Conservation (phyloP, 1,139 yeast species). For the Debaryomyces sp. region DNA sequence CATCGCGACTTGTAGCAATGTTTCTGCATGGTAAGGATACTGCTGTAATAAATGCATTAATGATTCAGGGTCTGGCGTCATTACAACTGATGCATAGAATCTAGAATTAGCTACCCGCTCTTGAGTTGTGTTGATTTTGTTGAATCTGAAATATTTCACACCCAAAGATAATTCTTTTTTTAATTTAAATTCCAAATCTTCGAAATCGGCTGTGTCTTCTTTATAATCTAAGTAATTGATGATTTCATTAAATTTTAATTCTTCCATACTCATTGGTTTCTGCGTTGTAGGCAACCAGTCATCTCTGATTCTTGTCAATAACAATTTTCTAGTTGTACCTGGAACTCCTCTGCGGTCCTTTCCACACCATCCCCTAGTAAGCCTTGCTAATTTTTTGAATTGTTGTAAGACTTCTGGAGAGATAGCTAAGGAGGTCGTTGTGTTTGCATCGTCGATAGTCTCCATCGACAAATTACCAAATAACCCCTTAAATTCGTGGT, state of each 20-base stretch:
- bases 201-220: conserved; percentile 33
- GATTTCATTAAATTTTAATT: conserved; percentile 41
- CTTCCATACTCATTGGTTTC: conserved; percentile 67
- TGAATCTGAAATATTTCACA: conserved; percentile 57
- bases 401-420: conserved; percentile 70
- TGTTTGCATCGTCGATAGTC: conserved; percentile 73
- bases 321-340: conserved; percentile 67
- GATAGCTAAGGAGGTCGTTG: conserved; percentile 57
- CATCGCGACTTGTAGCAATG: conserved; percentile 78
- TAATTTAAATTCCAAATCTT: conserved; percentile 39
- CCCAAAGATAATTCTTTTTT: conserved; percentile 49
- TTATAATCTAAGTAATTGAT: conserved; percentile 43
- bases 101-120: conserved; percentile 56
- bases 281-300: conserved; percentile 79
- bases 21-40: conserved; percentile 76
- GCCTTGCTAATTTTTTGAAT: conserved; percentile 59
- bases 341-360: conserved; percentile 73
- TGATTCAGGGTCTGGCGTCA: conserved; percentile 73
- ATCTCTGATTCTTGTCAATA: conserved; percentile 72
- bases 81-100: conserved; percentile 66
- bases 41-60: conserved; percentile 57
- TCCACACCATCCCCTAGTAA: conserved; percentile 84
- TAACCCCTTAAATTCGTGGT: conserved; percentile 69
- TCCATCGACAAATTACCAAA: conserved; percentile 76
- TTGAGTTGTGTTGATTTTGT: conserved; percentile 39